Conservation (phyloP, 306 rosid species). For the Begonia fuchsioides region DNA sequence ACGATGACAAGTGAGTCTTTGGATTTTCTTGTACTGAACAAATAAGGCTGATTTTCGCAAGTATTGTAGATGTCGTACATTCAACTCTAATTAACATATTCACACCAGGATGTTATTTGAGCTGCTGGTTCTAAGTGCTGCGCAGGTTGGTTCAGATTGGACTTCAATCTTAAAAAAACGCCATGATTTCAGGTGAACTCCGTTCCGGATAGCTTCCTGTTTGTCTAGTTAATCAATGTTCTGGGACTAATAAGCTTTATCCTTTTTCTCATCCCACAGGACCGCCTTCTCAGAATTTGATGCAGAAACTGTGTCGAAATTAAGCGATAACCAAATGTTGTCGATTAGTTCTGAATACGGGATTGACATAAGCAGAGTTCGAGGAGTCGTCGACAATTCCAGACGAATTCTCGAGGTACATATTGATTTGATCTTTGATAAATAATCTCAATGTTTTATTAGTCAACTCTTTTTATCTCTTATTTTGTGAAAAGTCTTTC, state of each 20-base stretch:
- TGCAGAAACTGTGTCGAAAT: conserved; percentile 57
- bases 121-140: conserved; percentile 46
- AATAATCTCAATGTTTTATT: not conserved
- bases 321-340: conserved; percentile 77
- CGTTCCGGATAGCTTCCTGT: not conserved
- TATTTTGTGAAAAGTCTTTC: not conserved
- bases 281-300: conserved; percentile 76
- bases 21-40: no score
- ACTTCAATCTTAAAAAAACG: conserved; percentile 91
- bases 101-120: conserved; percentile 56
- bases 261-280: conserved; percentile 20
- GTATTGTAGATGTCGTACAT: not conserved
- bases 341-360: conserved; percentile 52
- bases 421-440: no score
- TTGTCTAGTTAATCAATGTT: not conserved
- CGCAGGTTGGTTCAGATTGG: conserved; percentile 99
- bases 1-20: conserved; percentile 79
- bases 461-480: not conserved
- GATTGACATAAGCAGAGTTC: conserved; percentile 74
- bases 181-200: conserved; percentile 50
- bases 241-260: not conserved
- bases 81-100: not conserved
- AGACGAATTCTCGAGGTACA: conserved; percentile 66
- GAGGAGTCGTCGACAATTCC: conserved; percentile 92
- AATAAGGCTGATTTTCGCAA: no score